phyloP scores from a whole-genome alignment of 148 eudicot genomes.

The Diospyros lotus region DNA sequence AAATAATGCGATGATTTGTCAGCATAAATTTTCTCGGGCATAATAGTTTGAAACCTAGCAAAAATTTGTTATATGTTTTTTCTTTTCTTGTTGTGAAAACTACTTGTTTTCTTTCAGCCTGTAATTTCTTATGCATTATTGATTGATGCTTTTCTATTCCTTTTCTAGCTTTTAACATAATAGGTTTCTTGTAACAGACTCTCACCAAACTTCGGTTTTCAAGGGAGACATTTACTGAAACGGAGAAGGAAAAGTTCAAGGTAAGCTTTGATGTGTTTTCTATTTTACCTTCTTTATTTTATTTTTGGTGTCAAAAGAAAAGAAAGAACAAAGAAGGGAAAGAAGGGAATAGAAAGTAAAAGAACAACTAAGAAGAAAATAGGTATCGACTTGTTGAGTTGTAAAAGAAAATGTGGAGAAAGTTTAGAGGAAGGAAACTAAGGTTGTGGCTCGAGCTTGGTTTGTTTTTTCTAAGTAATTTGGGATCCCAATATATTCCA shows the following conservation, averaged over 20 bases:
- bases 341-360: neutral
- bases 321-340: neutral
- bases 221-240: slow-evolving; percentile 57
- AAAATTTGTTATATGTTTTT: neutral
- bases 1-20: neutral
- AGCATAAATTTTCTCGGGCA: neutral
- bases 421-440: neutral
- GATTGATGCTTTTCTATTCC: neutral
- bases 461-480: neutral
- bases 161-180: neutral
- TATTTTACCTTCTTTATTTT: neutral
- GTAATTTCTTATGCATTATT: neutral
- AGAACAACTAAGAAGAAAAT: neutral
- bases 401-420: neutral
- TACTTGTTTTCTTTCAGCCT: neutral
- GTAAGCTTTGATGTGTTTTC: slow-evolving; percentile 28
- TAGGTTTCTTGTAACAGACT: slow-evolving; percentile 44
- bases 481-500: neutral
- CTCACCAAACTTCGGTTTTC: slow-evolving; percentile 90
- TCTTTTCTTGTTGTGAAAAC: neutral
- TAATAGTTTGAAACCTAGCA: neutral
- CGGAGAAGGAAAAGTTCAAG: slow-evolving; percentile 68
- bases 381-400: neutral
- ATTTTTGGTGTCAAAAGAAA: neutral
- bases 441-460: neutral